Conservation (phyloP, 2,329 filamentous ascomycete species). For the Tolypocladium endophyticum region DNA sequence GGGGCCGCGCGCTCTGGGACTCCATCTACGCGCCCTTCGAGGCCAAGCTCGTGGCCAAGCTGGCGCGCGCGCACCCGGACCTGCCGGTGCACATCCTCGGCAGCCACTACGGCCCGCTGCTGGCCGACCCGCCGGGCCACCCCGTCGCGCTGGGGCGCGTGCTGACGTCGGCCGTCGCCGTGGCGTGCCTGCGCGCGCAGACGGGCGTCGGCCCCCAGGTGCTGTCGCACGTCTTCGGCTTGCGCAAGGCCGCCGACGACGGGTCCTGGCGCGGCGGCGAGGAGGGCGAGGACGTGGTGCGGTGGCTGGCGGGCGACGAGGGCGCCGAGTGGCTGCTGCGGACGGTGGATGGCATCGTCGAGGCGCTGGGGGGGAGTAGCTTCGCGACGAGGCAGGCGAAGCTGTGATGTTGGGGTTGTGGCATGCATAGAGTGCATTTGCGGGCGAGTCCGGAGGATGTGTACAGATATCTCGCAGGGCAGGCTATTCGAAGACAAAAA, state of each 20-base stretch:
- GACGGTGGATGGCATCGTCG: conserved; percentile 32
- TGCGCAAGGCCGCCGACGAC: conserved; percentile 66
- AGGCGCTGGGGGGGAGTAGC: conserved; percentile 32
- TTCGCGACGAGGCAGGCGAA: conserved; percentile 19
- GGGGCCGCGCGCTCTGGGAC: conserved; percentile 62
- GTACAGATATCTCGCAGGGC: neutral
- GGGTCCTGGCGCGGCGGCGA: conserved; percentile 36
- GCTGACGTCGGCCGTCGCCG: conserved; percentile 61
- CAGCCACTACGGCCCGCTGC: conserved; percentile 62
- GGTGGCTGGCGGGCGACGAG: conserved; percentile 33
- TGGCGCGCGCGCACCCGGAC: conserved; percentile 69
- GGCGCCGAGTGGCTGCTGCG: conserved; percentile 35
- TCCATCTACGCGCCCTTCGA: conserved; percentile 69
- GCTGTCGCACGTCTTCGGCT: conserved; percentile 67
- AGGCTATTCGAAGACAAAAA: neutral
- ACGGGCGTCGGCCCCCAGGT: conserved; percentile 78
- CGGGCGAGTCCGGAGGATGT: neutral
- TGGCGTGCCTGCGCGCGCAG: conserved; percentile 67
- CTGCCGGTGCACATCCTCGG: conserved; percentile 70
- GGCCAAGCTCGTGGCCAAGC: conserved; percentile 57
- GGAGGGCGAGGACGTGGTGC: conserved; percentile 22
- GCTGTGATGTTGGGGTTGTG: neutral
- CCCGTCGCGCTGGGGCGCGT: conserved; percentile 48
- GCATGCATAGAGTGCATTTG: neutral
- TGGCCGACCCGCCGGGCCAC: conserved; percentile 51